Conservation (phyloP, 108 stramenopile genomes). For the Skeletonema marinoi region DNA sequence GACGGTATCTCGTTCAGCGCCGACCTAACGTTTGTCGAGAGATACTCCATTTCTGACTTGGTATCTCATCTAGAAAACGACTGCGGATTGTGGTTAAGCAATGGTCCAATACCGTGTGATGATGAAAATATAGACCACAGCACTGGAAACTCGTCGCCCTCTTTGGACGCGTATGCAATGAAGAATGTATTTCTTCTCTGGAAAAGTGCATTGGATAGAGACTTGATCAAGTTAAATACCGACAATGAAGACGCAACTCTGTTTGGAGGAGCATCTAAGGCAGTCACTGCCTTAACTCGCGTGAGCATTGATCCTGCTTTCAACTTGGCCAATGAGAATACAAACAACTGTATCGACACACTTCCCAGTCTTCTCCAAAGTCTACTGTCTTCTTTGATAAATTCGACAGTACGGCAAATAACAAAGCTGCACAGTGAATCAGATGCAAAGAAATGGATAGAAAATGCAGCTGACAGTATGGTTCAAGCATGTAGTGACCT, state of each 20-base stretch:
- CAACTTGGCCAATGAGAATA: constrained; percentile 11
- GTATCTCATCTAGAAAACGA: constrained; percentile 25
- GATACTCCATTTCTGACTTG: constrained; percentile 31
- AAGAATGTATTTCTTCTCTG: constrained; percentile 32
- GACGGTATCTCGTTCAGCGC: neutral
- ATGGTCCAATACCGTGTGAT: neutral
- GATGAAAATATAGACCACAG: constrained; percentile 20
- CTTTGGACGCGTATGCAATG: constrained; percentile 23
- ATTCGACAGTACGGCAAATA: constrained; percentile 28
- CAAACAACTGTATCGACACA: constrained; percentile 1
- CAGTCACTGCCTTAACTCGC: constrained; percentile 32
- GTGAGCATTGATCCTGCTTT: constrained; percentile 36
- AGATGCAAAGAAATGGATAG: constrained; percentile 26
- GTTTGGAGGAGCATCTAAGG: constrained; percentile 24
- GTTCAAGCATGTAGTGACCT: constrained; percentile 34
- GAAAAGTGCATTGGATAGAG: constrained; percentile 17
- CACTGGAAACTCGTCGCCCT: constrained; percentile 5
- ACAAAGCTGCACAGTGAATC: constrained; percentile 7
- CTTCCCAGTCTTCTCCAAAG: constrained; percentile 18
- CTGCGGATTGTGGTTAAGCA: constrained; percentile 34
- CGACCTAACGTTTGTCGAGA: constrained; percentile 18
- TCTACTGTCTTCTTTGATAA: constrained; percentile 16
- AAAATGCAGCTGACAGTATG: constrained; percentile 11
- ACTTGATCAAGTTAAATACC: constrained; percentile 15
- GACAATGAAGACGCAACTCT: constrained; percentile 2